phyloP scores from a whole-genome alignment of 2,329 filamentous ascomycete genomes.

The Epichloe uncinata region DNA sequence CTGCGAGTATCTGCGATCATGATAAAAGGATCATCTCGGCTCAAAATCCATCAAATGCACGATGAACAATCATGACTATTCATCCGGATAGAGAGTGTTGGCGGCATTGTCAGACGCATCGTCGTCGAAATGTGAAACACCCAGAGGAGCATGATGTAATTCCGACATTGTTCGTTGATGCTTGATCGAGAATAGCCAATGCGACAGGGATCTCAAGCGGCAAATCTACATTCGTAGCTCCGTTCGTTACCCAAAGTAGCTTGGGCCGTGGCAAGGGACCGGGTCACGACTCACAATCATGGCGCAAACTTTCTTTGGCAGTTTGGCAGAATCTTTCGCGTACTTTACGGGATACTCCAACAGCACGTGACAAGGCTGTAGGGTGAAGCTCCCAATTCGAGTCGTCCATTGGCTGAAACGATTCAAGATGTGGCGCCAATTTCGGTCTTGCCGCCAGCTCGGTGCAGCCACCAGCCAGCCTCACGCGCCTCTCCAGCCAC shows the following conservation, averaged over 20 bases:
- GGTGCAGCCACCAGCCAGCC: background rate
- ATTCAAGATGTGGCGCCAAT: background rate
- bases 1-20: too few relatives aligned
- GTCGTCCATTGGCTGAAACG: background rate
- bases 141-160: too few relatives aligned
- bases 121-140: too few relatives aligned
- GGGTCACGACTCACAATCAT: background rate
- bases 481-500: constrained; percentile 2
- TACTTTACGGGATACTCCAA: background rate
- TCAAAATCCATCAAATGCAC: too few relatives aligned
- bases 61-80: too few relatives aligned
- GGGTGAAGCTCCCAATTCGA: background rate
- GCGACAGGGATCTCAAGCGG: background rate
- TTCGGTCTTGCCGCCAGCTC: background rate
- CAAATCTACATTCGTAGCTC: background rate
- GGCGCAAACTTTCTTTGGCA: background rate
- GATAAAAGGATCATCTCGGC: too few relatives aligned
- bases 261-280: background rate
- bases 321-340: background rate
- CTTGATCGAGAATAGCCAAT: background rate
- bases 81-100: too few relatives aligned
- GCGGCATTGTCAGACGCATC: too few relatives aligned
- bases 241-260: background rate
- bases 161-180: background rate
- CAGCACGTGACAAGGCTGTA: constrained; percentile 6